These are phyloP conservation scores for Naganishia sp. DNA, from an alignment of 1,284 basidiomycete species.

Conservation along the genomic window DNA sequence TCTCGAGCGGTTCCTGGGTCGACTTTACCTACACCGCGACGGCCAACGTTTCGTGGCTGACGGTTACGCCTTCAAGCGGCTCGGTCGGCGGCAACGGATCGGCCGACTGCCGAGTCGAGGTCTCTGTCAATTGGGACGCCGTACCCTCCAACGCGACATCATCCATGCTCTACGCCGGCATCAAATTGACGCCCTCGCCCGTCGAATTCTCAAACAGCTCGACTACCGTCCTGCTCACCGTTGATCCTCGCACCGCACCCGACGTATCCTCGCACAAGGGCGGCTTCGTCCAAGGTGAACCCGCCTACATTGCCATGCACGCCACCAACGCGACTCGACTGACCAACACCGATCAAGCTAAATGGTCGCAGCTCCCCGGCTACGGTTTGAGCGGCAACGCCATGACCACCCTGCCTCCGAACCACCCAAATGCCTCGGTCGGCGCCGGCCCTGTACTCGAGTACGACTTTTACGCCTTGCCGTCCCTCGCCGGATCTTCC, in stretches of 20 bases:
- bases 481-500: conserved; percentile 50
- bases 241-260: conserved; percentile 53
- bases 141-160: conserved; percentile 45
- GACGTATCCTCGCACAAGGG: conserved; percentile 39
- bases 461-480: conserved; percentile 70
- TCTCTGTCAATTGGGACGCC: conserved; percentile 64
- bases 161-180: conserved; percentile 21
- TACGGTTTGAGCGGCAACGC: conserved; percentile 57
- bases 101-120: conserved; percentile 61
- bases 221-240: conserved; percentile 56
- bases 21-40: conserved; percentile 62
- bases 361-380: conserved; percentile 64
- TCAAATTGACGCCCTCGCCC: conserved; percentile 15
- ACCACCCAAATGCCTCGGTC: conserved; percentile 61
- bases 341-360: conserved; percentile 55
- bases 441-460: conserved; percentile 63
- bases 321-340: conserved; percentile 57
- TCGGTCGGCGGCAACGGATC: conserved; percentile 58
- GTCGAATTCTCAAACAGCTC: conserved; percentile 38
- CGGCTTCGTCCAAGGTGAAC: conserved; percentile 65
- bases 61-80: conserved; percentile 58
- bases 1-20: conserved; percentile 63
- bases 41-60: conserved; percentile 62
- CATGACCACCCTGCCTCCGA: conserved; percentile 64
- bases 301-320: conserved; percentile 66